phyloP scores from a whole-genome alignment of 331 rosid genomes.

The Malus hybrid region DNA sequence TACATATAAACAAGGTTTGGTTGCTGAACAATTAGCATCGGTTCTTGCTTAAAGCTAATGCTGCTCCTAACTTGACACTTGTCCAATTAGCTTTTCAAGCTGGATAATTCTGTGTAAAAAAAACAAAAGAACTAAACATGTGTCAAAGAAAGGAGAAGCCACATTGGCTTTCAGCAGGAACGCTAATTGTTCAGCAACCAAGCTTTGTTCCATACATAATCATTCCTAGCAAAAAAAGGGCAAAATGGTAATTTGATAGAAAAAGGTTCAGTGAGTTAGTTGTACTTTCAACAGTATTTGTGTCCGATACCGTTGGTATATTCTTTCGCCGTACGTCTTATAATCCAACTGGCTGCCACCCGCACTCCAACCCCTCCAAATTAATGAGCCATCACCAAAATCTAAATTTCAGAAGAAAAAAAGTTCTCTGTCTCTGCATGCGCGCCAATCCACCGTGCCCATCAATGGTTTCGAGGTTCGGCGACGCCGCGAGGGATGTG shows the following conservation, averaged over 20 bases:
- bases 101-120: too few species aligned
- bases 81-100: too few species aligned
- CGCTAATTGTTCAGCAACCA: too few species aligned
- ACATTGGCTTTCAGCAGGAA: too few species aligned
- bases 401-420: background rate
- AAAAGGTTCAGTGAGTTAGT: background rate
- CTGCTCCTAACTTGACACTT: too few species aligned
- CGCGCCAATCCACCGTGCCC: slow-evolving; percentile 7
- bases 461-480: slow-evolving; percentile 41
- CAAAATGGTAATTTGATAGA: slow-evolving; percentile 1
- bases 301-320: slow-evolving; percentile 33
- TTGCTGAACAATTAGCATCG: too few species aligned
- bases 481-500: slow-evolving; percentile 25
- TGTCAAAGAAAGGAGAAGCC: background rate
- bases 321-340: slow-evolving; percentile 16
- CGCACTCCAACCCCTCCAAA: slow-evolving; percentile 8
- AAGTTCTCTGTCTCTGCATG: background rate
- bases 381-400: background rate
- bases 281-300: background rate
- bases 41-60: too few species aligned
- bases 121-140: too few species aligned
- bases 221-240: background rate
- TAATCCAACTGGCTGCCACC: slow-evolving; percentile 21
- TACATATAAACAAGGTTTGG: too few species aligned
- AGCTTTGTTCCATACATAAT: too few species aligned